These are phyloP conservation scores for Anethum foeniculum DNA, from an alignment of 140 eudicot species.

Conservation along the genomic window DNA sequence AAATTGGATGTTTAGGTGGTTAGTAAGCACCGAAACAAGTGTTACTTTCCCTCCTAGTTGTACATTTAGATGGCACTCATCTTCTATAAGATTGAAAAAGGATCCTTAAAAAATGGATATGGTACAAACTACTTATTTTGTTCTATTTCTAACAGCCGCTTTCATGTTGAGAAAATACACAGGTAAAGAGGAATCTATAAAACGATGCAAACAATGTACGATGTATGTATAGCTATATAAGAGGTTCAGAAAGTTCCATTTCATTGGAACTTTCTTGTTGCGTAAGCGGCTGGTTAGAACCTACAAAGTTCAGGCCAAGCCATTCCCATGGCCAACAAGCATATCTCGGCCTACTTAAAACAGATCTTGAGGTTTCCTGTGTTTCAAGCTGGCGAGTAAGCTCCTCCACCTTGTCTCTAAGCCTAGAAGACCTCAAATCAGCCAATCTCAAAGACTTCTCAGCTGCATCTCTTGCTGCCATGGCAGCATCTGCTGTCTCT, in stretches of 20 bases:
- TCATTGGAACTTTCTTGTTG: conserved; percentile 51
- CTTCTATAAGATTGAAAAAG: not conserved
- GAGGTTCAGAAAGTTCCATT: conserved; percentile 97
- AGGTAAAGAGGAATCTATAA: not conserved
- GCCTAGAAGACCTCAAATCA: conserved; percentile 67
- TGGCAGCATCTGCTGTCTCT: conserved; percentile 92
- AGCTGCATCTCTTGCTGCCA: conserved; percentile 95
- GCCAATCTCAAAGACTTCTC: conserved; percentile 77
- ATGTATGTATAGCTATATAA: conserved; percentile 29
- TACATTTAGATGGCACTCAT: not conserved
- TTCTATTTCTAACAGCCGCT: not conserved
- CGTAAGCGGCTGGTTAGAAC: conserved; percentile 31
- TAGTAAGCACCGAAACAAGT: not conserved
- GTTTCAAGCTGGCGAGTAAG: conserved; percentile 70
- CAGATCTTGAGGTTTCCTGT: conserved; percentile 32
- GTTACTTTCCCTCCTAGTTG: not conserved
- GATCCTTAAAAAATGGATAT: conserved; percentile 2
- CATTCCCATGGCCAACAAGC: conserved; percentile 99
- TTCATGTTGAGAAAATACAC: conserved; percentile 6
- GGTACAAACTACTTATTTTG: not conserved
- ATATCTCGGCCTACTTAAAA: conserved; percentile 52
- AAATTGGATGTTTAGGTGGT: not conserved
- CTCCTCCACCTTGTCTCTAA: conserved; percentile 84
- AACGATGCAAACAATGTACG: not conserved
- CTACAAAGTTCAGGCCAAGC: conserved; percentile 80